phyloP scores from a whole-genome alignment of 371 early-diverging fungal species.

The Umbelopsis sp. region DNA sequence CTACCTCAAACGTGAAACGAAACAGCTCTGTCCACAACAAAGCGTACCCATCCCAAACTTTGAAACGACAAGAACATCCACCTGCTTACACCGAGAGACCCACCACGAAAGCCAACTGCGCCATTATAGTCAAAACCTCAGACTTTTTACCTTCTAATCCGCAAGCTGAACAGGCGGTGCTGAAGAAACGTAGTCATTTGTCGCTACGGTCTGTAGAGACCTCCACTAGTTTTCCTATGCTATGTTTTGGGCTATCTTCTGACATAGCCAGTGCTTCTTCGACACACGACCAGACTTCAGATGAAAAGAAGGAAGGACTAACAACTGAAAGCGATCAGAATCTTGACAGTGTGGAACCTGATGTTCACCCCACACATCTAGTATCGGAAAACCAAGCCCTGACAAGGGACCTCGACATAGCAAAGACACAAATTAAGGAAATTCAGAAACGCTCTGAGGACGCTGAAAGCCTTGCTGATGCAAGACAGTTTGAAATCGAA shows the following conservation, averaged over 20 bases:
- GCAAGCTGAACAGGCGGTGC: neutral
- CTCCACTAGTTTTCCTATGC: neutral
- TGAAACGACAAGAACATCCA: neutral
- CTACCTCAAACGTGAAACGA: neutral
- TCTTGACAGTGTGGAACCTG: neutral
- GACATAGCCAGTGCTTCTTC: neutral
- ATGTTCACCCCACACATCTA: neutral
- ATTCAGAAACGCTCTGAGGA: neutral
- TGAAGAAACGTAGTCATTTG: neutral
- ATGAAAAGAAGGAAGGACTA: neutral
- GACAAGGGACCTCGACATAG: neutral
- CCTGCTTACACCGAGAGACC: neutral
- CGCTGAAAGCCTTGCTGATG: neutral
- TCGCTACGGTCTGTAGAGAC: neutral
- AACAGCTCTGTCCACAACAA: neutral
- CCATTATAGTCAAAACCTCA: neutral
- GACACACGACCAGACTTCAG: neutral
- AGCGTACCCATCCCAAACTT: neutral
- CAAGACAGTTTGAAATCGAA: neutral
- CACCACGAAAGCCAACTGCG: neutral
- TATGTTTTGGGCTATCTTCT: neutral
- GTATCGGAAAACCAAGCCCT: neutral
- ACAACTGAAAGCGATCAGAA: neutral
- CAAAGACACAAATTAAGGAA: neutral
- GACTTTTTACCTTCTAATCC: conserved; percentile 2